Evolutionary conservation across 1,139 yeast genomes (phyloP), one percentile per base, ranked within the genome.

Genomic region (Pichia terricola): DNA sequence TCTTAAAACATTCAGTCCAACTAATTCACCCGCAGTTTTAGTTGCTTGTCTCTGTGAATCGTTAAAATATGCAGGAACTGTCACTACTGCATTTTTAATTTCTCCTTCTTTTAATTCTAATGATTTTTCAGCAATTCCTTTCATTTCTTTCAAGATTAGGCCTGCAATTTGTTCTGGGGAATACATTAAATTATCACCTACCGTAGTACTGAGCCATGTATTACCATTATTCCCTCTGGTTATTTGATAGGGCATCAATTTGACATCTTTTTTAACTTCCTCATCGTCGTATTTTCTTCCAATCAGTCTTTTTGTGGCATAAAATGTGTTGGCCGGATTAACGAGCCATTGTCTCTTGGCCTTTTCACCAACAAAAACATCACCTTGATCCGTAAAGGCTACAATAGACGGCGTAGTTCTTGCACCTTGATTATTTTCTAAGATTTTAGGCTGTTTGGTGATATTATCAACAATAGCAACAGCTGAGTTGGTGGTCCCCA

Each of bases 401-500:
- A 81, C 89, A 3, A 81, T 65, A 0, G 88, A 81, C 2, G 91
- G 89, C 0, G 86, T 81, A 0, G 89, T 82, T 46, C 87, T 64
- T 28, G 70, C 72, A 5, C 88, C 88, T 51, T 80, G 79, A 45
- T 70, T 74, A 58, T 81, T 80, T 56, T 82, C 91, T 36, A 83
- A 65, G 37, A 82, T 81, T 49, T 63, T 62, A 10, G 84, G 74
- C 34, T 61, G 63, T 35, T 67, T 62, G 1, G 76, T 74, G 4
- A 39, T 26, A 5, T 36, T 26, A 49, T 72, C 70, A 51, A 79
- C 75, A 38, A 79, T 65, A 0, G 91, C 91, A 7, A 81, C 91
- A 0, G 91, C 91, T 11, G 89, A 81, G 55, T 83, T 83, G 11
- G 94, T 83, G 4, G 94, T 83, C 11, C 94, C 94, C 40, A 83